Percentiles rank a stretch among this genome's conserved stretches.
phyloP scores from a whole-genome alignment of 1,139 yeast genomes.

The Taphrina wiesneri region DNA sequence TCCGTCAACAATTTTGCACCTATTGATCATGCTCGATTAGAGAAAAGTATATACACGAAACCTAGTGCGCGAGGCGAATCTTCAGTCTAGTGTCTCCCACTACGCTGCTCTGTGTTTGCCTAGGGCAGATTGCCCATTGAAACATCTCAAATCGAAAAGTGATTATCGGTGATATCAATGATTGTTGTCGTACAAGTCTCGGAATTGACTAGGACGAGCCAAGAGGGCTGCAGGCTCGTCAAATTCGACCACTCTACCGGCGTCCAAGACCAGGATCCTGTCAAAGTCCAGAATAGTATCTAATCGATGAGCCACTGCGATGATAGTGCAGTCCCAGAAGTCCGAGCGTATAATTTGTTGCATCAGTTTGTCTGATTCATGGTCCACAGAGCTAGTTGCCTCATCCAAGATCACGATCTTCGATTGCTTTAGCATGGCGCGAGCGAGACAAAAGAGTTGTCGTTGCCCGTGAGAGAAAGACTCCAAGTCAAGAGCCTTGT shows the following conservation, averaged over 20 bases:
- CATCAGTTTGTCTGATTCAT: constrained; percentile 68
- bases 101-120: too few relatives aligned
- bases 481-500: constrained; percentile 65
- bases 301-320: constrained; percentile 79
- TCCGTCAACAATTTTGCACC: too few relatives aligned
- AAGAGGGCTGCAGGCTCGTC: constrained; percentile 54
- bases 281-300: constrained; percentile 83
- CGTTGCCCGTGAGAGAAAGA: constrained; percentile 58
- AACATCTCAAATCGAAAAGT: too few relatives aligned
- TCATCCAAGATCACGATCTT: constrained; percentile 63
- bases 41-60: too few relatives aligned
- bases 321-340: constrained; percentile 64
- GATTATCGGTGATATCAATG: background rate
- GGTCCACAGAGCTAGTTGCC: constrained; percentile 70
- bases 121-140: too few relatives aligned
- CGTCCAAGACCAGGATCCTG: constrained; percentile 65
- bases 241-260: constrained; percentile 68
- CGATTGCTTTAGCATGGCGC: constrained; percentile 63
- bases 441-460: constrained; percentile 65
- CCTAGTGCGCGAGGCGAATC: too few relatives aligned
- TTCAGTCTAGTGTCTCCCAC: too few relatives aligned
- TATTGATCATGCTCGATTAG: too few relatives aligned
- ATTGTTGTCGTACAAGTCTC: constrained; percentile 36
- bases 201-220: constrained; percentile 44
- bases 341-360: constrained; percentile 50